Evolutionary conservation across 352 stramenopile species (phyloP), one percentile per base, ranked within the genome.

Genomic region (Phytophthora boehmeriae): DNA sequence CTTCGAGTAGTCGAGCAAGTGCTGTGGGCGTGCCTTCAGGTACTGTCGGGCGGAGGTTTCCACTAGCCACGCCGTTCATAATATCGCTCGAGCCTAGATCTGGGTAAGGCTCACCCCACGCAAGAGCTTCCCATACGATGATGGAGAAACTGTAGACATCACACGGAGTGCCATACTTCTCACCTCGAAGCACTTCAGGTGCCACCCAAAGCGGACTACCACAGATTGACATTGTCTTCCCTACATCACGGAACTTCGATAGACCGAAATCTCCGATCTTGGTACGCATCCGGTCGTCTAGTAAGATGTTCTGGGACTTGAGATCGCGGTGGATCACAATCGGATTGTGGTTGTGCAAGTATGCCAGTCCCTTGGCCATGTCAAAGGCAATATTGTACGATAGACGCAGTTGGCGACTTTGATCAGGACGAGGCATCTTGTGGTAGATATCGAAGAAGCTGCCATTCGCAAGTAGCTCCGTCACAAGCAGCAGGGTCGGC

Each of bases 291-390:
- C 89, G 84, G 54, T 92, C 85, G 49, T 94, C 83, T 25, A 92
- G 61, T 8, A 93, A 52, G 28, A 92, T 92, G 58, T 92, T 92
- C 51, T 90, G 81, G 10, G 79, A 92, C 63, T 90, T 94, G 46
- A 92, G 70, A 36, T 91, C 83, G 11, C 97, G 89, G 83, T 99
- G 97, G 69, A 99, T 98, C 69, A 99, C 97, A 43, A 96, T 94
- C 27, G 96, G 95, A 64, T 98, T 97, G 75, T 98, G 95, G 43
- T 93, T 96, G 83, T 99, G 97, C 47, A 99, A 68, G 68, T 99
- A 99, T 32, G 95, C 86, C 42, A 99, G 93, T 17, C 95, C 95
- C 55, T 96, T 90, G 5, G 95, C 90, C 63, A 96, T 94, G 59
- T 97, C 83, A 50, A 95, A 91, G n/a, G 80, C 85, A 32, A 95